Percentiles rank a stretch among this genome's conserved stretches.
Evolutionary conservation across 768 basidiomycete species (phyloP).

Genomic region (Leccinum variicolor): DNA sequence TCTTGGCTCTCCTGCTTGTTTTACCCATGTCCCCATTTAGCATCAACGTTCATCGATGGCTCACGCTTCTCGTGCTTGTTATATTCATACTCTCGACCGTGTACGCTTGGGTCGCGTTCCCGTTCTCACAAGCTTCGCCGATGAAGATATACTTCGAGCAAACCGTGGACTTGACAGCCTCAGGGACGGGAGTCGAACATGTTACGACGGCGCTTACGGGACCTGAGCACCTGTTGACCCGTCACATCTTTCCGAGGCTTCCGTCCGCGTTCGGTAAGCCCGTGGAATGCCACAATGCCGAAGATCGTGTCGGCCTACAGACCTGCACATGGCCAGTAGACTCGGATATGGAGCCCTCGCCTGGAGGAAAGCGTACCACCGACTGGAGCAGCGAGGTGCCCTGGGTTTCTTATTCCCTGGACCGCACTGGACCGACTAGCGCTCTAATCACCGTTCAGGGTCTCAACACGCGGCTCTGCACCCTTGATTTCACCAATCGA

Average conservation of each 20-base stretch:
- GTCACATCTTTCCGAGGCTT: constrained; percentile 43
- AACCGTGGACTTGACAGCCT: constrained; percentile 41
- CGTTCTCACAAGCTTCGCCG: constrained; percentile 59
- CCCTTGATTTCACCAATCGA: constrained; percentile 51
- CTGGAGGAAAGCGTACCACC: constrained; percentile 21
- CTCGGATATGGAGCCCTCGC: constrained; percentile 36
- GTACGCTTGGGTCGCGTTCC: constrained; percentile 49
- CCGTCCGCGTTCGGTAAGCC: constrained; percentile 46
- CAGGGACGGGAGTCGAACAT: constrained; percentile 23
- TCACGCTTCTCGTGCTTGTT: constrained; percentile 36
- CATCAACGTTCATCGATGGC: constrained; percentile 43
- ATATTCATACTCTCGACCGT: constrained; percentile 43
- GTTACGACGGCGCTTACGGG: constrained; percentile 46
- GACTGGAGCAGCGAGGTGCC: not conserved
- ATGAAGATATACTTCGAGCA: constrained; percentile 75
- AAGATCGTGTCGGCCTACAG: constrained; percentile 35
- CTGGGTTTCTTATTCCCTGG: constrained; percentile 46
- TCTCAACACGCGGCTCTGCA: constrained; percentile 60
- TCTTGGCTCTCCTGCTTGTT: constrained; percentile 48
- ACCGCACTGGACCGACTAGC: constrained; percentile 39
- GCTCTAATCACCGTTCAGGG: constrained; percentile 53
- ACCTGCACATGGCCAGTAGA: constrained; percentile 49
- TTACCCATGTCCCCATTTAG: constrained; percentile 65
- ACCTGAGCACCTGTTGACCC: constrained; percentile 40
- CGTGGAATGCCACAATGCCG: constrained; percentile 29